Percentiles rank a stretch among this genome's conserved stretches.
These are phyloP conservation scores for Ceratocystis albifundus DNA, from an alignment of 2,329 filamentous ascomycete genomes.

Conservation along the genomic window DNA sequence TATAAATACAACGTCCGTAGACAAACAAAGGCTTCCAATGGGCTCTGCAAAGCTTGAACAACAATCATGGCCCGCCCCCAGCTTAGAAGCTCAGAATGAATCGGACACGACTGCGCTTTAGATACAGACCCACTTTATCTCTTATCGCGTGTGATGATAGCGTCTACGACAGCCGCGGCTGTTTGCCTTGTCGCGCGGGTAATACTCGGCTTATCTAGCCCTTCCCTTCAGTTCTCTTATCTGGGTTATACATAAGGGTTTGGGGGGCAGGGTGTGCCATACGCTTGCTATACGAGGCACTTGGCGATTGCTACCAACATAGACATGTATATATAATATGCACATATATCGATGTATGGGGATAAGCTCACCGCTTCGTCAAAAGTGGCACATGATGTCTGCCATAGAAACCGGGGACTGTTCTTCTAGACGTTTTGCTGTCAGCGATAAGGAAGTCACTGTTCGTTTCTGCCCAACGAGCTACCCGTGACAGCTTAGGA, in stretches of 20 bases:
- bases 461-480: conserved; percentile 3
- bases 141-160: neutral
- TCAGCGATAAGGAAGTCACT: neutral
- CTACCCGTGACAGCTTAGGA: neutral
- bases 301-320: too few relatives aligned
- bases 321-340: too few relatives aligned
- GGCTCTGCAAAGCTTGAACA: neutral
- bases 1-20: neutral
- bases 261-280: too few relatives aligned
- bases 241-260: too few relatives aligned
- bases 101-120: conserved; percentile 8
- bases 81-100: neutral
- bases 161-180: neutral
- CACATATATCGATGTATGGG: neutral
- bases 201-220: neutral
- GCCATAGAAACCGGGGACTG: neutral
- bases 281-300: too few relatives aligned
- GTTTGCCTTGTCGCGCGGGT: neutral
- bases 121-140: neutral
- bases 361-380: conserved; percentile 7
- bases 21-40: neutral
- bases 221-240: too few relatives aligned
- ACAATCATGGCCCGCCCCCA: neutral
- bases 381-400: neutral
- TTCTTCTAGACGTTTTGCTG: neutral